phyloP scores from a whole-genome alignment of 1,139 yeast species.

The Debaryomyces udenii region DNA sequence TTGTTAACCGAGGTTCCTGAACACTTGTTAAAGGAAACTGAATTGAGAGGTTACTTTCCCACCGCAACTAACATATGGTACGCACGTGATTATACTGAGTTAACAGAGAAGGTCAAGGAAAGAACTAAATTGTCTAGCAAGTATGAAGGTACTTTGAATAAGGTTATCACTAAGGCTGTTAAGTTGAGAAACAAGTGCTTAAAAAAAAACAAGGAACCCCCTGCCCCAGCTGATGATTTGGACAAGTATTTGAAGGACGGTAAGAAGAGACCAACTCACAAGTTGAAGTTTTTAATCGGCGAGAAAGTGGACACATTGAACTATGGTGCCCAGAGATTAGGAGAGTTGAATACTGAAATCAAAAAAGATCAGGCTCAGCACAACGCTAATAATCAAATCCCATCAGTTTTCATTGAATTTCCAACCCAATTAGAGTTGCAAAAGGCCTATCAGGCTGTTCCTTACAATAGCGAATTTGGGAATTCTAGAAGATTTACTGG shows the following conservation, averaged over 20 bases:
- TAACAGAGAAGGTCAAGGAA: constrained; percentile 56
- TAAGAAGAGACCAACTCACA: constrained; percentile 72
- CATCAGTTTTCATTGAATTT: constrained; percentile 86
- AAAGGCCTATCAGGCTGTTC: constrained; percentile 79
- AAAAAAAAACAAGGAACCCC: constrained; percentile 55
- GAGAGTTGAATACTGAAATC: constrained; percentile 69
- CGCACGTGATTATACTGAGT: constrained; percentile 59
- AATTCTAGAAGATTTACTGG: constrained; percentile 66
- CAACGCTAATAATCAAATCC: constrained; percentile 50
- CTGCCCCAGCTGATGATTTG: constrained; percentile 62
- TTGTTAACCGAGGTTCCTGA: constrained; percentile 65
- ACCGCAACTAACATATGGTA: constrained; percentile 62
- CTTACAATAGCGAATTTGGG: constrained; percentile 67
- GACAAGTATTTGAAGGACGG: constrained; percentile 55
- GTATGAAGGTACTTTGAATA: constrained; percentile 63
- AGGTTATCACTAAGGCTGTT: constrained; percentile 57
- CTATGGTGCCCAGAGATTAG: constrained; percentile 66
- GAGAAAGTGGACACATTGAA: constrained; percentile 84
- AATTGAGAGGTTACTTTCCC: constrained; percentile 60
- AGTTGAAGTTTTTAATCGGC: constrained; percentile 61
- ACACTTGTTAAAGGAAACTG: constrained; percentile 50
- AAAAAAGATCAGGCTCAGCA: constrained; percentile 56
- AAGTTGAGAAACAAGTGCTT: constrained; percentile 57
- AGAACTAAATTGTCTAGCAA: constrained; percentile 56
- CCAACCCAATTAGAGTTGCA: constrained; percentile 87